Evolutionary conservation across 1,284 basidiomycete species (phyloP), one percentile per base, ranked within the genome.

Genomic region (Ganoderma multipileum): DNA sequence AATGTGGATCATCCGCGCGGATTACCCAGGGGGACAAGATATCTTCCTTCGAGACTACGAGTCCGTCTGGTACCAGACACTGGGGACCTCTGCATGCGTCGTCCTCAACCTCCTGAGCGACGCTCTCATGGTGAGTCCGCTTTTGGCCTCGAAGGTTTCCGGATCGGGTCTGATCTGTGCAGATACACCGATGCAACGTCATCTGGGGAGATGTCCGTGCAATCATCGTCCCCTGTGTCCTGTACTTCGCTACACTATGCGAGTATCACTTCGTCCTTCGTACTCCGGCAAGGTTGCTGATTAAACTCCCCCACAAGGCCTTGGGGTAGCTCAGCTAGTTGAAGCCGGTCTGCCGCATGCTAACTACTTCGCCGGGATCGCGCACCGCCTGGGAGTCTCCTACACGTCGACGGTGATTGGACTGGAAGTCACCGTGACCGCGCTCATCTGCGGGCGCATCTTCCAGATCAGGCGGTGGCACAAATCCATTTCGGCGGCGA

Each of bases 21-120:
- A 69, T 28, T 71, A 70, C 50, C 67, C 70, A 0, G 70, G 71
- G 0, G 73, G 73, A 2, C 54, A 47, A 50, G 64, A 66, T 23
- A 65, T 63, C 30, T 74, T 70, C 41, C 63, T 74, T 36, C 47
- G 9, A 50, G 66, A 64, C 63, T 67, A 68, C 50, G 68, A 63
- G 26, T 65, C 70, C 44, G 73, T 74, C 14, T 74, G 73, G 73
- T 74, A 74, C 47, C 70, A 74, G 63, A 72, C 71, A 1, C 63
- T 74, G 26, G 71, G 71, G 12, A 71, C 73, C 7, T 65, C 71
- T 9, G 65, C 73, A 7, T 68, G 65, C 20, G 67, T 72, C 61
- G 68, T 67, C 14, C 68, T 72, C 18, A 70, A 70, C 52, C 61
- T 71, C 2, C 58, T 69, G 41, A 70, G 64, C 52, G 62, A 72